Evolutionary conservation across 768 basidiomycete genomes (phyloP).

Genomic region (Mycena epipterygia): DNA sequence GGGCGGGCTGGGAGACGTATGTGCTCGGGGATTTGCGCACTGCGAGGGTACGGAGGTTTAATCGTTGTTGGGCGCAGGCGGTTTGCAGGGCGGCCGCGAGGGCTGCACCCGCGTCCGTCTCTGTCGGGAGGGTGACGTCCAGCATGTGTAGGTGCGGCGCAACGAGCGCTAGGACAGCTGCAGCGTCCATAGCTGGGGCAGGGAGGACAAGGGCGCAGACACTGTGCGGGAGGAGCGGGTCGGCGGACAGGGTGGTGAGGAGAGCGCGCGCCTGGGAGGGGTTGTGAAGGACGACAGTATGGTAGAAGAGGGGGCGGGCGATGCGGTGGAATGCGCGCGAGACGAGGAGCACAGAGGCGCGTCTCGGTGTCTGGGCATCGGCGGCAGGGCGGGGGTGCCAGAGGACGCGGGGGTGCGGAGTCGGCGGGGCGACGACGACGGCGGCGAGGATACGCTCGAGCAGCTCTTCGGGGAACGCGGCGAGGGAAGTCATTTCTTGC

Average conservation of each 20-base stretch:
- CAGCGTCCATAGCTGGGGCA: slow-evolving; percentile 57
- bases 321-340: slow-evolving; percentile 68
- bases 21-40: slow-evolving; percentile 64
- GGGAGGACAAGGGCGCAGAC: slow-evolving; percentile 59
- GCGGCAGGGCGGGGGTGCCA: slow-evolving; percentile 40
- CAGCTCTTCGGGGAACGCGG: slow-evolving; percentile 51
- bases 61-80: slow-evolving; percentile 37
- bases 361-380: slow-evolving; percentile 32
- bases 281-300: slow-evolving; percentile 60
- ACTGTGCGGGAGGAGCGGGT: slow-evolving; percentile 53
- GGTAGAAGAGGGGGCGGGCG: slow-evolving; percentile 69
- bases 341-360: slow-evolving; percentile 63
- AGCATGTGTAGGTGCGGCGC: slow-evolving; percentile 43
- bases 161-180: slow-evolving; percentile 51
- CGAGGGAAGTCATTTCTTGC: no score
- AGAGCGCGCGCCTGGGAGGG: slow-evolving; percentile 54
- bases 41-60: slow-evolving; percentile 63
- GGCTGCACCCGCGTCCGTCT: slow-evolving; percentile 18
- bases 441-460: slow-evolving; percentile 60
- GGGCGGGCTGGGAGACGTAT: slow-evolving; percentile 68
- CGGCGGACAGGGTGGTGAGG: slow-evolving; percentile 52
- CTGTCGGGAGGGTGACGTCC: slow-evolving; percentile 50
- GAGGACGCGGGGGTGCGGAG: slow-evolving; percentile 38
- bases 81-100: slow-evolving; percentile 33
- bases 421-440: slow-evolving; percentile 41